Percentiles rank a stretch among this genome's conserved stretches.
Evolutionary conservation across 495 filamentous ascomycete species (phyloP).

Genomic region (Elasticomyces elasticus): DNA sequence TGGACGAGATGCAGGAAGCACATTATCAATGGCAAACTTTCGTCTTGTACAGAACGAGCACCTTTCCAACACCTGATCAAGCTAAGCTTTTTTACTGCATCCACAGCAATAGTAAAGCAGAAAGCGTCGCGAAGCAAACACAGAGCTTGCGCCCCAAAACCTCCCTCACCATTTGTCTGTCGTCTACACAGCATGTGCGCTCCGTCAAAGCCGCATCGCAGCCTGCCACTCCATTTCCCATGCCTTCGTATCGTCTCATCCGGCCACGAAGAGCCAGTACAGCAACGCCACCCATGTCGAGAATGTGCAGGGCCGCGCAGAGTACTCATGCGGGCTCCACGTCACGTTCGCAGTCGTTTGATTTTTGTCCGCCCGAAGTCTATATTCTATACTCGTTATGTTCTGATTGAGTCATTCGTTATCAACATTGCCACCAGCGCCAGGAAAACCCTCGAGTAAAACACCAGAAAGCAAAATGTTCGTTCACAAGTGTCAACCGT

Average conservation of each 20-base stretch:
- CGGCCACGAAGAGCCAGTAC: background rate
- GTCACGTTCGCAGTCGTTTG: background rate
- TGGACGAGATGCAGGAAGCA: too few species aligned
- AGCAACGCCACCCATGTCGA: background rate
- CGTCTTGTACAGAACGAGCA: too few species aligned
- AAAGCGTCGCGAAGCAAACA: too few species aligned
- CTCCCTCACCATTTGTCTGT: background rate
- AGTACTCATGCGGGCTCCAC: background rate
- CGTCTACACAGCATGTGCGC: background rate
- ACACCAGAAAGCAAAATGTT: background rate
- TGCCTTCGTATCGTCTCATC: background rate
- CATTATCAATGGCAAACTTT: too few species aligned
- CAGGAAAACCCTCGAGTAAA: background rate
- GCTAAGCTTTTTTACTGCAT: too few species aligned
- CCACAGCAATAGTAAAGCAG: too few species aligned
- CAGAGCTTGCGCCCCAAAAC: background rate
- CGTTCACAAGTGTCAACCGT: background rate
- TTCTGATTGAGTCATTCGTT: background rate
- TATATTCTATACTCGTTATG: constrained; percentile 14
- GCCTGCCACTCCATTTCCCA: background rate
- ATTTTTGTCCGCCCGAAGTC: background rate
- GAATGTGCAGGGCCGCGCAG: background rate
- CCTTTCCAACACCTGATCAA: too few species aligned
- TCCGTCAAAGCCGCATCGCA: too few species aligned
- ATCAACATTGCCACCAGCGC: background rate